A percentile compares a stretch with the other conserved stretches of the same genome.
Evolutionary conservation across 805 yeast genomes (phyloP).

Genomic region (Danielia oregonensis): DNA sequence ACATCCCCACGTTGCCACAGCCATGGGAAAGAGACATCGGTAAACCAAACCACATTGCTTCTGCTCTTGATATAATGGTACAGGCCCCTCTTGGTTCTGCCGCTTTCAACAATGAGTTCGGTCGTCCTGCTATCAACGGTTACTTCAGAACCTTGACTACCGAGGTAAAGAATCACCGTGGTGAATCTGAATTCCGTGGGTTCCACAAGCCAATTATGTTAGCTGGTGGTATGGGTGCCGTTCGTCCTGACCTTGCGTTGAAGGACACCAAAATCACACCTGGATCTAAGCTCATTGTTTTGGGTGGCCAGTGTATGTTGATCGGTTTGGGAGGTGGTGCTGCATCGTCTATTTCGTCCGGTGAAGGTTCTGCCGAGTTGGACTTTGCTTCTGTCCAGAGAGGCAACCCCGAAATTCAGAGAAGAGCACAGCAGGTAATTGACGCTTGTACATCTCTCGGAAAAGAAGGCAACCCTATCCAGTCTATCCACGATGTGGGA

Average conservation of each 20-base stretch:
- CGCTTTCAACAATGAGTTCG: conserved; percentile 97
- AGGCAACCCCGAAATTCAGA: conserved; percentile 98
- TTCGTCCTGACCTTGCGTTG: conserved; percentile 87
- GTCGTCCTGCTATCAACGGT: conserved; percentile 96
- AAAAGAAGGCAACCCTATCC: conserved; percentile 63
- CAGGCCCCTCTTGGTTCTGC: conserved; percentile 98
- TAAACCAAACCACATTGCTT: conserved; percentile 88
- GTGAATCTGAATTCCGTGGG: conserved; percentile 78
- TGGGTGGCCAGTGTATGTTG: conserved; percentile 97
- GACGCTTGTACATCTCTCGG: conserved; percentile 90
- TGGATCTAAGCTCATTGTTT: conserved; percentile 84
- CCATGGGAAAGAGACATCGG: conserved; percentile 96
- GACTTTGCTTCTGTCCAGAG: conserved; percentile 99
- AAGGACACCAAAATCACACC: conserved; percentile 87
- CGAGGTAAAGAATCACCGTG: conserved; percentile 57
- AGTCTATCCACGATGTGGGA: conserved; percentile 97
- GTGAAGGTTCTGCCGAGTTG: conserved; percentile 92
- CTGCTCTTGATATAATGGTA: conserved; percentile 89
- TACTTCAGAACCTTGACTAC: conserved; percentile 95
- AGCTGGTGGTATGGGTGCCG: conserved; percentile 99
- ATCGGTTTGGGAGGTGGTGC: conserved; percentile 99
- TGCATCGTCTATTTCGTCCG: conserved; percentile 94
- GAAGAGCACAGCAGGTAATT: conserved; percentile 97
- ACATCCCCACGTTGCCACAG: conserved; percentile 78
- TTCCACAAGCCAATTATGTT: conserved; percentile 99